A percentile compares a stretch with the other conserved stretches of the same genome.
Conservation (phyloP, 1,284 basidiomycete genomes). For the Apiotrichum mycotoxinovorans region DNA sequence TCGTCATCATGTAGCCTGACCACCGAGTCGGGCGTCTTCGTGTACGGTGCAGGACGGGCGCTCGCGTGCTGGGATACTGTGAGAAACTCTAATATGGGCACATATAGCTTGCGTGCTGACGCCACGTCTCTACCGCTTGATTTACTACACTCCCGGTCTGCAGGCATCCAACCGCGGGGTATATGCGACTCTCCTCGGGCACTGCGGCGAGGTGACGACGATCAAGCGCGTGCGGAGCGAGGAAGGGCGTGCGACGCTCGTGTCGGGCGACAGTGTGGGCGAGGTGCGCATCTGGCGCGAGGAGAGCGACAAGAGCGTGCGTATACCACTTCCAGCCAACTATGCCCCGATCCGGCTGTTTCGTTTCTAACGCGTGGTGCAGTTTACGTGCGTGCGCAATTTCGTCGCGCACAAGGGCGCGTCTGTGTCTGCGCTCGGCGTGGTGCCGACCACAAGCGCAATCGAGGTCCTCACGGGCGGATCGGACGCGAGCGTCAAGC, state of each 20-base stretch:
- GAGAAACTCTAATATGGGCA: slow-evolving; percentile 21
- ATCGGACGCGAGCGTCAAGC: slow-evolving; percentile 70
- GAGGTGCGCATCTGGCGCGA: slow-evolving; percentile 48
- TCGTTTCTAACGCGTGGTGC: slow-evolving; percentile 13
- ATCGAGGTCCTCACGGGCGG: slow-evolving; percentile 66
- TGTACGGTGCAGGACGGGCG: slow-evolving; percentile 72
- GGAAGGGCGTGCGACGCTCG: slow-evolving; percentile 52
- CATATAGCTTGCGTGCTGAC: too few species aligned
- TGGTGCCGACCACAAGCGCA: slow-evolving; percentile 29
- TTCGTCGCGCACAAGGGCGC: slow-evolving; percentile 62
- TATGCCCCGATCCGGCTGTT: neutral
- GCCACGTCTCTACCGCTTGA: too few species aligned
- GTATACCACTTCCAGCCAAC: slow-evolving; percentile 8
- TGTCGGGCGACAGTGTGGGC: slow-evolving; percentile 73
- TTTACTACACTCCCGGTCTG: neutral
- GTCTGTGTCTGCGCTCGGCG: slow-evolving; percentile 64
- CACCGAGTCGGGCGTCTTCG: slow-evolving; percentile 58
- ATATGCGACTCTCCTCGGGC: slow-evolving; percentile 66
- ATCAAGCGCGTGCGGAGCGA: slow-evolving; percentile 58
- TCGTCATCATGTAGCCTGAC: slow-evolving; percentile 62
- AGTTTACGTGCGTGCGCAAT: slow-evolving; percentile 58
- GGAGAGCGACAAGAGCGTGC: slow-evolving; percentile 9
- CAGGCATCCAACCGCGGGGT: slow-evolving; percentile 54
- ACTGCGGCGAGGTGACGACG: slow-evolving; percentile 70
- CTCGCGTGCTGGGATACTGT: slow-evolving; percentile 75